Evolutionary conservation across 2,329 filamentous ascomycete genomes (phyloP), one percentile per base, ranked within the genome.

Genomic region (Venturia effusa): DNA sequence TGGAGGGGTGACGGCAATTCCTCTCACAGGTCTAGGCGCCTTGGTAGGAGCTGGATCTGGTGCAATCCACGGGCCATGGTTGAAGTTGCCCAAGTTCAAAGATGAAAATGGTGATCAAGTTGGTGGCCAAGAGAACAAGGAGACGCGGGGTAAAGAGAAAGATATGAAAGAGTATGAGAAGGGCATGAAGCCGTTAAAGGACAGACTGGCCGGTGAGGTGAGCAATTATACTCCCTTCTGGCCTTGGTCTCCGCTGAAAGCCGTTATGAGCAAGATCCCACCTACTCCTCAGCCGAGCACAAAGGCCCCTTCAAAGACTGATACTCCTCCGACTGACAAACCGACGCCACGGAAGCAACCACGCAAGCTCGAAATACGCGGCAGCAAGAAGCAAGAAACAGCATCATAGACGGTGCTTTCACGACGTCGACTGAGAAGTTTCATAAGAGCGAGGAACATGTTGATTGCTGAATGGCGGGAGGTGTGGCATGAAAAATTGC

Each of bases 21-120:
- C 76, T 3, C 73, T 72, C 13, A 75, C 75, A 45, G 74, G 70
- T 17, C 66, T 78, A 5, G 76, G 76, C 0, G 76, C 72, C 0
- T 62, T 78, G 61, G 74, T 77, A 0, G 77, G 77, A 0, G 70
- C 71, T 3, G 77, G 76, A 0, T 74, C 75, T 11, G 77, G 77
- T 3, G 73, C 73, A 11, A 70, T 76, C 17, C 74, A 76, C 68
- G 77, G 77, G 40, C 77, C 77, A 15, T 78, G 73, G 68, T 73
- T 79, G 27, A 78, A 76, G 68, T 64, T 78, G 51, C 51, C 51
- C 51, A 57, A 8, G 30, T 57, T 61, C 30, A 57, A 57, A n/a
- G 68, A 68, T 4, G 67, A 68, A 57, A 57, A 68, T 37, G 40
- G 66, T 65, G 43, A 68, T 66, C 0, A 68, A 64, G 48, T 66